Evolutionary conservation across 495 filamentous ascomycete species (phyloP).

Genomic region (Neurospora africana): DNA sequence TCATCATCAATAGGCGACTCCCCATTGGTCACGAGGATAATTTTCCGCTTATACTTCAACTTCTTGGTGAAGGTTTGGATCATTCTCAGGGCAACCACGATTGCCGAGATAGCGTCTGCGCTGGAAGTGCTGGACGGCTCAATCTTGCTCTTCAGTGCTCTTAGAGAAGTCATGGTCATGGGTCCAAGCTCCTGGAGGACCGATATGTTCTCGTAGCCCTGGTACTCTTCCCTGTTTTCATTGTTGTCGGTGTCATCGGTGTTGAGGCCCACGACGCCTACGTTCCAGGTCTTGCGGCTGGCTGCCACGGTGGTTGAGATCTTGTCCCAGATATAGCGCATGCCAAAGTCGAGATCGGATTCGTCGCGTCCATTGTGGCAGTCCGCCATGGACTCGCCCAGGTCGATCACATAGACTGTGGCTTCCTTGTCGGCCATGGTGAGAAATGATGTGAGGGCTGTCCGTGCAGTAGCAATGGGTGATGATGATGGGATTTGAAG

Average conservation of each 20-base stretch:
- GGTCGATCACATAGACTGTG: slow-evolving; percentile 83
- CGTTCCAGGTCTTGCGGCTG: slow-evolving; percentile 66
- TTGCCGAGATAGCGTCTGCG: slow-evolving; percentile 79
- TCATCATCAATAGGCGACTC: slow-evolving; percentile 57
- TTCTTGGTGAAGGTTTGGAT: slow-evolving; percentile 73
- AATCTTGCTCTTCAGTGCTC: slow-evolving; percentile 49
- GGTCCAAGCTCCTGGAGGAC: slow-evolving; percentile 62
- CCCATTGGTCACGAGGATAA: slow-evolving; percentile 78
- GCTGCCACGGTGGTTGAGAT: slow-evolving; percentile 77
- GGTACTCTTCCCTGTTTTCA: slow-evolving; percentile 40
- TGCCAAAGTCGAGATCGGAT: slow-evolving; percentile 77
- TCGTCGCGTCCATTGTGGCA: slow-evolving; percentile 60
- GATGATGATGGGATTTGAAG: background rate
- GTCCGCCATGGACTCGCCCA: slow-evolving; percentile 73
- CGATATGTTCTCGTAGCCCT: slow-evolving; percentile 67
- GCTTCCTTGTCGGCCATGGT: slow-evolving; percentile 91
- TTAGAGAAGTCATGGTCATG: slow-evolving; percentile 61
- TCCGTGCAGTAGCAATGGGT: background rate
- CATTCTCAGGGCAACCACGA: slow-evolving; percentile 79
- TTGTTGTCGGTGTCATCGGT: slow-evolving; percentile 71
- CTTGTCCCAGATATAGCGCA: slow-evolving; percentile 95
- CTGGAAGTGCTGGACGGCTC: slow-evolving; percentile 44
- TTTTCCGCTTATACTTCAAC: slow-evolving; percentile 76
- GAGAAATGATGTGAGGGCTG: background rate
- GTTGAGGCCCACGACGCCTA: slow-evolving; percentile 74